Percentiles rank a stretch among this genome's conserved stretches.
Conservation (phyloP, 2,329 filamentous ascomycete species). For the Scedosporium aurantiacum region DNA sequence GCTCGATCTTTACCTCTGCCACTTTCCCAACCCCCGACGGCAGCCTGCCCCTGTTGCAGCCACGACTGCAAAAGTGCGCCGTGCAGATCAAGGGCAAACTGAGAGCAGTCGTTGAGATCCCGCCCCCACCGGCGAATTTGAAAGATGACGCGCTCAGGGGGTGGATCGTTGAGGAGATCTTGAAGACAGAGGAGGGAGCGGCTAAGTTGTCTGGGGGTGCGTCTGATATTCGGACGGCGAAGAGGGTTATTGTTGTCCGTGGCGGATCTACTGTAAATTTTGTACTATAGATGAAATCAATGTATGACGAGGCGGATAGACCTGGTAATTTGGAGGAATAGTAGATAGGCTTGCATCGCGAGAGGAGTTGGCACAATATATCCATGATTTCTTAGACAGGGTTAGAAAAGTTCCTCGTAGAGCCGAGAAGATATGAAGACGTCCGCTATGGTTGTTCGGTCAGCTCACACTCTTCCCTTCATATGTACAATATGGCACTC, state of each 20-base stretch:
- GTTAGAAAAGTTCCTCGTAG: background rate
- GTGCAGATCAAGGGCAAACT: conserved; percentile 76
- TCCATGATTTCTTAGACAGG: background rate
- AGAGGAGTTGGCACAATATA: background rate
- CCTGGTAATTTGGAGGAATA: background rate
- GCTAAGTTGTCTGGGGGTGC: conserved; percentile 22
- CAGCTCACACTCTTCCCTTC: no score
- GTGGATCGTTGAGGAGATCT: conserved; percentile 40
- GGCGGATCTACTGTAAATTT: conserved; percentile 65
- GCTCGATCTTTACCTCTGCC: conserved; percentile 32
- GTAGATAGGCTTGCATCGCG: background rate
- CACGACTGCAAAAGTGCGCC: conserved; percentile 44
- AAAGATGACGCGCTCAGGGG: conserved; percentile 34
- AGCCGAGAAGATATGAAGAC: background rate
- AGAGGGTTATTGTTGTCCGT: conserved; percentile 54
- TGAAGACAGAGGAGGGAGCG: conserved; percentile 6
- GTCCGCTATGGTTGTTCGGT: no score
- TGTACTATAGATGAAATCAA: conserved; percentile 28
- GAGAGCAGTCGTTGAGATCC: conserved; percentile 55
- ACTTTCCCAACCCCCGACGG: conserved; percentile 50
- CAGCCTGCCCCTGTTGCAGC: conserved; percentile 34
- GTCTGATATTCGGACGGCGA: conserved; percentile 39
- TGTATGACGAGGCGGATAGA: background rate
- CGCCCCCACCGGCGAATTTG: conserved; percentile 33
- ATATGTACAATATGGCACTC: no score